These are phyloP conservation scores for Termitomyces sp. DNA, from an alignment of 768 basidiomycete genomes.

Conservation along the genomic window DNA sequence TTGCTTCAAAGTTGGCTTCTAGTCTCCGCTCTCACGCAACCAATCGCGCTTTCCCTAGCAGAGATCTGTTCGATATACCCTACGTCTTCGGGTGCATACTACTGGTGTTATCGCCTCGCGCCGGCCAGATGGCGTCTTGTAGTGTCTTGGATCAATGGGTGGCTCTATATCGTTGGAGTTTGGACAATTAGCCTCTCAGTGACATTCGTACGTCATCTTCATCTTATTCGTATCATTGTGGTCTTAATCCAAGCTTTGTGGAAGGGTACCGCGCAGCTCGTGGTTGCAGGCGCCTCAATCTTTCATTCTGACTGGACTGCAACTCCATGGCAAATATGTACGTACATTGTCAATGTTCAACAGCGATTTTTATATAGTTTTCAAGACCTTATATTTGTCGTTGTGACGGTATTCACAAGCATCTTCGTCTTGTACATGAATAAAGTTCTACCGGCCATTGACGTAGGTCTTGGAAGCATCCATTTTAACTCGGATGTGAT, in stretches of 20 bases:
- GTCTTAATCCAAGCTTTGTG: not conserved
- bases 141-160: slow-evolving; percentile 62
- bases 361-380: not conserved
- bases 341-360: slow-evolving; percentile 5
- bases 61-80: slow-evolving; percentile 59
- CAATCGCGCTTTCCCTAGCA: slow-evolving; percentile 47
- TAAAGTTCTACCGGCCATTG: slow-evolving; percentile 39
- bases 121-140: slow-evolving; percentile 45
- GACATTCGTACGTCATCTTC: slow-evolving; percentile 39
- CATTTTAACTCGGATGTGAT: not conserved
- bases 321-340: slow-evolving; percentile 57
- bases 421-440: slow-evolving; percentile 54
- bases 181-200: slow-evolving; percentile 67
- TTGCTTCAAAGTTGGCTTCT: slow-evolving; percentile 38
- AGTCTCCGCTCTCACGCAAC: slow-evolving; percentile 41
- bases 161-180: slow-evolving; percentile 63
- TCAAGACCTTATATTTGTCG: slow-evolving; percentile 52
- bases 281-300: slow-evolving; percentile 54
- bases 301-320: slow-evolving; percentile 54
- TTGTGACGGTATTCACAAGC: slow-evolving; percentile 39
- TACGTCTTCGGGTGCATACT: slow-evolving; percentile 57
- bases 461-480: slow-evolving; percentile 26
- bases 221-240: not conserved
- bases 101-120: slow-evolving; percentile 61
- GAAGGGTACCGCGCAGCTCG: slow-evolving; percentile 34